These are phyloP conservation scores for Verbena officinalis DNA, from an alignment of 257 asterid species.

Conservation along the genomic window DNA sequence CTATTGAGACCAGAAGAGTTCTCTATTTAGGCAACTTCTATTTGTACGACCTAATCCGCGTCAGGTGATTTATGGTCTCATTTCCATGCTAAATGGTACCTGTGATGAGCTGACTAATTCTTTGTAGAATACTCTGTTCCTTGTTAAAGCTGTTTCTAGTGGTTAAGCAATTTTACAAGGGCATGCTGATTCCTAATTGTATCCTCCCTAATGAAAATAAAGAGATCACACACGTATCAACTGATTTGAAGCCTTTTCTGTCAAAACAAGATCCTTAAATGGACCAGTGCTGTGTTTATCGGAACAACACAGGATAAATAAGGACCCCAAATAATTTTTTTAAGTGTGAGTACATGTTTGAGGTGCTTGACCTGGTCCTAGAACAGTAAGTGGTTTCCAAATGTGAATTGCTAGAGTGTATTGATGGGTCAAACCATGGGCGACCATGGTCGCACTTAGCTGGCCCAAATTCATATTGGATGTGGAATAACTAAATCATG, in stretches of 20 bases:
- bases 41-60: not conserved
- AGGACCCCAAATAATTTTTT: not conserved
- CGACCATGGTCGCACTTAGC: not conserved
- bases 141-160: not conserved
- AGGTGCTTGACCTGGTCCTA: not conserved
- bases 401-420: not conserved
- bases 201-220: not conserved
- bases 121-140: not conserved
- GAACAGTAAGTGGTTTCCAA: not conserved
- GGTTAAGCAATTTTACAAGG: not conserved
- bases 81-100: not conserved
- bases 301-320: not conserved
- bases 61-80: slow-evolving; percentile 1
- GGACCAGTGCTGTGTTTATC: not conserved
- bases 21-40: not conserved
- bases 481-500: not conserved
- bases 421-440: not conserved
- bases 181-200: not conserved
- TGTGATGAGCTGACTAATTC: not conserved
- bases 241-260: not conserved
- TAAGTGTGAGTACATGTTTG: not conserved
- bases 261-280: not conserved
- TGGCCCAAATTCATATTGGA: not conserved
- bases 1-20: slow-evolving; percentile 10
- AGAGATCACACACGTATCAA: not conserved